phyloP scores from a whole-genome alignment of 345 rosid genomes.

The Euphorbia tirucalli region DNA sequence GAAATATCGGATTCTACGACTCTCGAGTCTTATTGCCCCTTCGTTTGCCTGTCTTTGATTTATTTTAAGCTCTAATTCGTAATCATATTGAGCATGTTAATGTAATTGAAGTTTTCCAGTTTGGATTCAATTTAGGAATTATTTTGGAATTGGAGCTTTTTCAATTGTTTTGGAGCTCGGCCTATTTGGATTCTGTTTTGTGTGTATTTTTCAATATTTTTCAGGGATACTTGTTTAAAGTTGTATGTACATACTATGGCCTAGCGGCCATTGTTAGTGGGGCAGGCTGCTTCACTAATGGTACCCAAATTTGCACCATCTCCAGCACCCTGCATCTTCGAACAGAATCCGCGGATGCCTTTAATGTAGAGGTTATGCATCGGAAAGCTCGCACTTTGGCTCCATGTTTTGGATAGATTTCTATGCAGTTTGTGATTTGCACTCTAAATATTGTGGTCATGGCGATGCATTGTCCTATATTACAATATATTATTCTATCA shows the following conservation, averaged over 20 bases:
- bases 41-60: too few relatives aligned
- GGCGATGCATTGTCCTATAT: background rate
- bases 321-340: constrained; percentile 13
- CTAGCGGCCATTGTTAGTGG: constrained; percentile 14
- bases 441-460: background rate
- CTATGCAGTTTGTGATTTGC: constrained; percentile 9
- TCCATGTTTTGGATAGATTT: constrained; percentile 13
- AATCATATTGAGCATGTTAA: background rate
- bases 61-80: background rate
- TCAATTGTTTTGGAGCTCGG: background rate
- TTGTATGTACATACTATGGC: constrained; percentile 19
- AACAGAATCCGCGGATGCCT: constrained; percentile 7
- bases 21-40: too few relatives aligned
- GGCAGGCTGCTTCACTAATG: constrained; percentile 9
- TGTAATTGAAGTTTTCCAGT: background rate
- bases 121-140: too few relatives aligned
- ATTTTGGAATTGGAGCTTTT: background rate
- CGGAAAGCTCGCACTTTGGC: background rate
- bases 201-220: constrained; percentile 22
- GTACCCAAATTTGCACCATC: constrained; percentile 14
- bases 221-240: constrained; percentile 26
- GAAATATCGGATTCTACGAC: too few relatives aligned
- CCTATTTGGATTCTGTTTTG: constrained; percentile 1
- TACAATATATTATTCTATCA: background rate
- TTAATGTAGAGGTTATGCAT: constrained; percentile 15